Conservation (phyloP, 345 rosid genomes). For the Eucalyptus curtisii region DNA sequence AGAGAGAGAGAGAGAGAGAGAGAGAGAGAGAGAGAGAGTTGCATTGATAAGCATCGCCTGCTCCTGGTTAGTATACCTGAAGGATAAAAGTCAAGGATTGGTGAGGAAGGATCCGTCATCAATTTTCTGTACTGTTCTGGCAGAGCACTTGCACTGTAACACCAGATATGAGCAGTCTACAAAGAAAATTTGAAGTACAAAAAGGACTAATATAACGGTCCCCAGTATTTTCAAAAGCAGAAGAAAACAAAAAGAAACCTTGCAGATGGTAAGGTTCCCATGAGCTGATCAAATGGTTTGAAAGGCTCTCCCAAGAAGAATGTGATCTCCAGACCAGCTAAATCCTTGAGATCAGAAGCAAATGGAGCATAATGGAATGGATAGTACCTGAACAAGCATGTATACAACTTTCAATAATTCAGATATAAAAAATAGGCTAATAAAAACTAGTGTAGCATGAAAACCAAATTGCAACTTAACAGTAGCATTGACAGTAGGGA, state of each 20-base stretch:
- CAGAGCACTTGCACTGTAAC: slow-evolving; percentile 73
- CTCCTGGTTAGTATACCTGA: slow-evolving; percentile 29
- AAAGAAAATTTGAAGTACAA: background rate
- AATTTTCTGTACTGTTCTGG: slow-evolving; percentile 68
- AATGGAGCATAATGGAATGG: slow-evolving; percentile 99
- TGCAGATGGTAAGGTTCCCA: slow-evolving; percentile 97
- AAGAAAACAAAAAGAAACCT: slow-evolving; percentile 29
- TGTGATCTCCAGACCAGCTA: slow-evolving; percentile 74
- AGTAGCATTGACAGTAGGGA: background rate
- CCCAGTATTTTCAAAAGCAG: background rate
- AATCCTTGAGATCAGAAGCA: slow-evolving; percentile 90
- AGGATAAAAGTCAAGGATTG: slow-evolving; percentile 66
- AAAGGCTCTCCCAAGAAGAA: slow-evolving; percentile 87
- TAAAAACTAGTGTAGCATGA: background rate
- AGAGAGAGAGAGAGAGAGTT: background rate
- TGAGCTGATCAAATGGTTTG: slow-evolving; percentile 96
- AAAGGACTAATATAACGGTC: background rate
- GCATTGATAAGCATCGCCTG: background rate
- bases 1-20: background rate
- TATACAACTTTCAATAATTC: background rate
- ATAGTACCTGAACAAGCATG: slow-evolving; percentile 67
- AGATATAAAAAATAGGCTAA: background rate
- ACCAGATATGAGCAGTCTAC: slow-evolving; percentile 1
- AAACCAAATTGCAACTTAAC: background rate
- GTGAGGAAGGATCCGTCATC: slow-evolving; percentile 84